Percentiles rank a stretch among this genome's conserved stretches.
Conservation (phyloP, 352 stramenopile species). For the Halophytophthora batemanensis region DNA sequence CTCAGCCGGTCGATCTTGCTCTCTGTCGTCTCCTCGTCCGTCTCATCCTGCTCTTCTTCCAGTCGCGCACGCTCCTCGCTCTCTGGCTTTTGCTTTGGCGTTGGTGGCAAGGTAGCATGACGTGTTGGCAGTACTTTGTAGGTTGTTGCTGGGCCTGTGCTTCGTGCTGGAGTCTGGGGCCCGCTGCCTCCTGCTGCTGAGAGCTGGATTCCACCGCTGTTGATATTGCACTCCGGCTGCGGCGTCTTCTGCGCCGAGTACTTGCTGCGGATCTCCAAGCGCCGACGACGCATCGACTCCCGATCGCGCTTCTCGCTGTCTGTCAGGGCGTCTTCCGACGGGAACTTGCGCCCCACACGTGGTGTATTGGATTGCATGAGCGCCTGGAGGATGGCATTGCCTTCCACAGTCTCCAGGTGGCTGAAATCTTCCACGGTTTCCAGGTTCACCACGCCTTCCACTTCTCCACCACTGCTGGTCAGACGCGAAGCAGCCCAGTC, state of each 20-base stretch:
- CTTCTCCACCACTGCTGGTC: slow-evolving; percentile 7
- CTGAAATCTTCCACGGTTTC: slow-evolving; percentile 30
- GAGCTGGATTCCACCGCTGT: not conserved
- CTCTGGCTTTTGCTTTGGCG: not conserved
- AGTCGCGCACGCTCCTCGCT: slow-evolving; percentile 17
- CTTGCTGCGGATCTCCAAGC: slow-evolving; percentile 35
- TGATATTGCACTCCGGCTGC: slow-evolving; percentile 17
- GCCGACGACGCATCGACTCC: slow-evolving; percentile 39
- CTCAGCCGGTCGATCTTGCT: slow-evolving; percentile 29
- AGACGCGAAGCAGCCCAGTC: not conserved
- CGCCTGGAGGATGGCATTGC: slow-evolving; percentile 52
- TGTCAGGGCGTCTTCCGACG: slow-evolving; percentile 40
- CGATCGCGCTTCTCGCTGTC: slow-evolving; percentile 52
- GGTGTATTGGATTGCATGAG: slow-evolving; percentile 45
- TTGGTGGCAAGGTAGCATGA: not conserved
- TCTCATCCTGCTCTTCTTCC: slow-evolving; percentile 36
- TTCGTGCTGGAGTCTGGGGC: not conserved
- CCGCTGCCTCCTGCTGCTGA: slow-evolving; percentile 2
- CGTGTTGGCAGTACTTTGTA: slow-evolving; percentile 1
- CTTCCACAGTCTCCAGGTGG: slow-evolving; percentile 57
- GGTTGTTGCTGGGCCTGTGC: slow-evolving; percentile 5
- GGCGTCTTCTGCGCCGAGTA: slow-evolving; percentile 32
- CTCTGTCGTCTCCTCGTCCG: slow-evolving; percentile 52
- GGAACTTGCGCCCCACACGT: slow-evolving; percentile 40
- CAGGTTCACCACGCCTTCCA: slow-evolving; percentile 48